Percentiles rank a stretch among this genome's conserved stretches.
Evolutionary conservation across 805 yeast genomes (phyloP).

Genomic region (Pichia occidentalis): DNA sequence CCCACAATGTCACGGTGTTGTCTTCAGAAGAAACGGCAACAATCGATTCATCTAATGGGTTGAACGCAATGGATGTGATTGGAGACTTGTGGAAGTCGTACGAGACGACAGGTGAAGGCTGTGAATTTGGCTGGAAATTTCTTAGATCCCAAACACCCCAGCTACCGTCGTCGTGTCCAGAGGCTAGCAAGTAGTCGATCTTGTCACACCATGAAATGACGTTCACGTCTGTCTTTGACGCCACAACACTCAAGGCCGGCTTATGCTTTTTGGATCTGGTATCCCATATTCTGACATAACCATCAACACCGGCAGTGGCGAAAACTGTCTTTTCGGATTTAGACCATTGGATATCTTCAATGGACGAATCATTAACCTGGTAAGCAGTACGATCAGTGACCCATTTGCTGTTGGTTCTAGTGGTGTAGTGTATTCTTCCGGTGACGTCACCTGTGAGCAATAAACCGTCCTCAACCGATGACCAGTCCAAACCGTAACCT

Average conservation of each 20-base stretch:
- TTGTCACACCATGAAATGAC: constrained; percentile 94
- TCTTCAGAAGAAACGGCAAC: constrained; percentile 95
- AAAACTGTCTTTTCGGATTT: constrained; percentile 87
- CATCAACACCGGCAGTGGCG: constrained; percentile 92
- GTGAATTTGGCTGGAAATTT: constrained; percentile 55
- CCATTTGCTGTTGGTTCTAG: constrained; percentile 75
- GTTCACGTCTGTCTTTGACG: constrained; percentile 79
- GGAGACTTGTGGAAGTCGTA: constrained; percentile 94
- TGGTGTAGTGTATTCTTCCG: constrained; percentile 76
- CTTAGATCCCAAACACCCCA: constrained; percentile 99
- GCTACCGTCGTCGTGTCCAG: constrained; percentile 95
- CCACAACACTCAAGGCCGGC: constrained; percentile 81
- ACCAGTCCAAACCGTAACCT: constrained; percentile 97
- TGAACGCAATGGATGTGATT: constrained; percentile 87
- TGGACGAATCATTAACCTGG: constrained; percentile 61
- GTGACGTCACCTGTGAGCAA: constrained; percentile 82
- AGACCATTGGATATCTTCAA: constrained; percentile 97
- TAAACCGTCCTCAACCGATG: constrained; percentile 78
- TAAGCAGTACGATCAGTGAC: constrained; percentile 79
- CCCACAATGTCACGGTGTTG: constrained; percentile 96
- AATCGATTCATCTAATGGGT: constrained; percentile 92
- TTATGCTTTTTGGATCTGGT: constrained; percentile 86
- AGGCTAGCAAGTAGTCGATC: constrained; percentile 79
- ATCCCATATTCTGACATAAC: constrained; percentile 92
- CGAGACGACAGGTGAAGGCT: constrained; percentile 81